A percentile compares a stretch with the other conserved stretches of the same genome.
Evolutionary conservation across 2,329 filamentous ascomycete species (phyloP).

Genomic region (Apiospora marii): DNA sequence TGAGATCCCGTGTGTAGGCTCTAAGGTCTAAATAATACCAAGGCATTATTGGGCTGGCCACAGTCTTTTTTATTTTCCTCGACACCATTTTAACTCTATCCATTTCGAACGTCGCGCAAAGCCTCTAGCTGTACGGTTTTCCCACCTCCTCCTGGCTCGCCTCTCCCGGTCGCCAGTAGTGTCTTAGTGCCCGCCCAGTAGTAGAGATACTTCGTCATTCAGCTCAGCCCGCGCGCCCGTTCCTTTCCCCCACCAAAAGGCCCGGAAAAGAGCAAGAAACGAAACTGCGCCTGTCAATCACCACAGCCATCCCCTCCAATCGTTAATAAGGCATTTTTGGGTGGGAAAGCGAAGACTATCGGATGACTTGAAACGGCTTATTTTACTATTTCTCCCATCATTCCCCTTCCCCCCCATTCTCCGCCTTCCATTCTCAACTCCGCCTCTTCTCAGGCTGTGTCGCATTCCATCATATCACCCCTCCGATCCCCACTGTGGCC

Average conservation of each 20-base stretch:
- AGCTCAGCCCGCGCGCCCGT: conserved; percentile 22
- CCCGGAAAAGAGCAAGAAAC: conserved; percentile 3
- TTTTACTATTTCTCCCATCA: conserved; percentile 9
- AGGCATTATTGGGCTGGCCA: conserved; percentile 22
- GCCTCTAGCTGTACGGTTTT: conserved; percentile 2
- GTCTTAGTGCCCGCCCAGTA: conserved; percentile 21
- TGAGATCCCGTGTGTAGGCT: conserved; percentile 20
- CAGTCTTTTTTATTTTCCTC: background rate
- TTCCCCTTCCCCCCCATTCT: conserved; percentile 13
- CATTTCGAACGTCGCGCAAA: conserved; percentile 20
- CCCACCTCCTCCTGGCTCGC: conserved; percentile 1
- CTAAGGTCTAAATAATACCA: conserved; percentile 23
- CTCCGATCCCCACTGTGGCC: conserved; percentile 29
- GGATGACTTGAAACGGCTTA: conserved; percentile 20
- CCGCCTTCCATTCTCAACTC: conserved; percentile 9
- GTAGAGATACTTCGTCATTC: conserved; percentile 23
- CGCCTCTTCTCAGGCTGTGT: conserved; percentile 29
- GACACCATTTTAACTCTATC: conserved; percentile 20
- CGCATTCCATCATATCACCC: conserved; percentile 30
- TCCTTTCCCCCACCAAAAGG: conserved; percentile 20
- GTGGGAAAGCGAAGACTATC: conserved; percentile 8
- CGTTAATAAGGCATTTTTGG: background rate
- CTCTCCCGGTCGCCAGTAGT: conserved; percentile 17
- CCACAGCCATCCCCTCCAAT: conserved; percentile 18
- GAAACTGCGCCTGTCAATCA: conserved; percentile 18